Conservation (phyloP, 169 alveolate genomes). For the Perkinsus marinus region DNA sequence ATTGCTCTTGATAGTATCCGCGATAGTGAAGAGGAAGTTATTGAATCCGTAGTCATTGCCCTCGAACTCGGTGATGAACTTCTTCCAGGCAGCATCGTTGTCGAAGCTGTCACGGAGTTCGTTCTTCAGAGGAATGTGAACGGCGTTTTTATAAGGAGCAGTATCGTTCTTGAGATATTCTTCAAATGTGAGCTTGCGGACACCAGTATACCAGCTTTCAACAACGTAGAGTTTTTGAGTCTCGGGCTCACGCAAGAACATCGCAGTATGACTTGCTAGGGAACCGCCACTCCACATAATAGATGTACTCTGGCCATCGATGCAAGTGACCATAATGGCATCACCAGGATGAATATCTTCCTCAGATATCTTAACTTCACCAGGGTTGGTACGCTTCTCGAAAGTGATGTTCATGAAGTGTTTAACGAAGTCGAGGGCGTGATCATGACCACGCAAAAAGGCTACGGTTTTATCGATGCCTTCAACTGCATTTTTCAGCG, state of each 20-base stretch:
- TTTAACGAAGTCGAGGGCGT: neutral
- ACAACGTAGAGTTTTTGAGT: neutral
- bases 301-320: neutral
- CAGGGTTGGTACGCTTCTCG: neutral
- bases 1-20: too few relatives aligned
- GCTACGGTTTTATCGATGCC: neutral
- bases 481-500: neutral
- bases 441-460: neutral
- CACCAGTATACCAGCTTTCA: neutral
- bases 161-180: neutral
- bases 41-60: neutral
- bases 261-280: neutral
- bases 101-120: neutral
- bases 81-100: neutral
- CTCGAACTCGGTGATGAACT: neutral
- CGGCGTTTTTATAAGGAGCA: neutral
- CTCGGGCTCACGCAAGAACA: neutral
- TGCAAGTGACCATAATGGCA: neutral
- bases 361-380: neutral
- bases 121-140: neutral
- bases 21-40: too few relatives aligned
- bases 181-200: neutral
- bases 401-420: neutral
- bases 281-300: neutral
- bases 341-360: neutral